These are phyloP conservation scores for Penicillium riverlandense DNA, from an alignment of 495 filamentous ascomycete genomes.

Conservation along the genomic window DNA sequence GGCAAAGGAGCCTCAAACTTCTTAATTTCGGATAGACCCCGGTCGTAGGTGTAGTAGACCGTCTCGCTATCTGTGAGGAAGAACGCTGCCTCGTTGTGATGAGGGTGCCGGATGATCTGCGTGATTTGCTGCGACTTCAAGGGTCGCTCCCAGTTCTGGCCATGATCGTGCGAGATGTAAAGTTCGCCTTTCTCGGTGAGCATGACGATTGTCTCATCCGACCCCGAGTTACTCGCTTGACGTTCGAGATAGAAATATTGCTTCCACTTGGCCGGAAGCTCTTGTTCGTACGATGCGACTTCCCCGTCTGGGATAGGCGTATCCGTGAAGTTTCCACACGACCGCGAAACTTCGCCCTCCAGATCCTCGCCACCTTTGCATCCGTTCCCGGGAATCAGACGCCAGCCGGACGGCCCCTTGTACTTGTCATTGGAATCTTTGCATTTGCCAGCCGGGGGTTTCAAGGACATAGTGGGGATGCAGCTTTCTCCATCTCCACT, in stretches of 20 bases:
- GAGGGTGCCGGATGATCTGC: conserved; percentile 63
- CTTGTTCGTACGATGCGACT: conserved; percentile 36
- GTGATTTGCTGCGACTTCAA: conserved; percentile 50
- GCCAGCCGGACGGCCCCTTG: conserved; percentile 79
- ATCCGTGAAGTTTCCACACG: conserved; percentile 42
- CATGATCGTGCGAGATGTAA: conserved; percentile 72
- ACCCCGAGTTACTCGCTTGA: conserved; percentile 50
- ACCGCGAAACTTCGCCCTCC: conserved; percentile 37
- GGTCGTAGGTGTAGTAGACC: conserved; percentile 72
- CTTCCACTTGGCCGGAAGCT: conserved; percentile 49
- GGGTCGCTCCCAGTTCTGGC: conserved; percentile 71
- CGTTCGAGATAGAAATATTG: conserved; percentile 83
- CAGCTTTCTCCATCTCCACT: conserved; percentile 60
- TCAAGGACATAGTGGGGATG: conserved; percentile 45
- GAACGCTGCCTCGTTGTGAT: conserved; percentile 76
- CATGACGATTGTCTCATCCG: conserved; percentile 82
- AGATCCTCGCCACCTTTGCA: conserved; percentile 51
- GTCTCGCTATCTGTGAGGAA: conserved; percentile 64
- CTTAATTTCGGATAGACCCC: conserved; percentile 46
- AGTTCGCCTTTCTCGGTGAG: conserved; percentile 58
- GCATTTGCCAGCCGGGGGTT: conserved; percentile 55
- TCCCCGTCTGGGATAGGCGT: conserved; percentile 51
- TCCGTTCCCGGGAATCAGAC: conserved; percentile 83
- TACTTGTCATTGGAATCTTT: conserved; percentile 60
- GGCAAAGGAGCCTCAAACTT: conserved; percentile 53